phyloP scores from a whole-genome alignment of 257 asterid species.

The Sherardia arvensis region DNA sequence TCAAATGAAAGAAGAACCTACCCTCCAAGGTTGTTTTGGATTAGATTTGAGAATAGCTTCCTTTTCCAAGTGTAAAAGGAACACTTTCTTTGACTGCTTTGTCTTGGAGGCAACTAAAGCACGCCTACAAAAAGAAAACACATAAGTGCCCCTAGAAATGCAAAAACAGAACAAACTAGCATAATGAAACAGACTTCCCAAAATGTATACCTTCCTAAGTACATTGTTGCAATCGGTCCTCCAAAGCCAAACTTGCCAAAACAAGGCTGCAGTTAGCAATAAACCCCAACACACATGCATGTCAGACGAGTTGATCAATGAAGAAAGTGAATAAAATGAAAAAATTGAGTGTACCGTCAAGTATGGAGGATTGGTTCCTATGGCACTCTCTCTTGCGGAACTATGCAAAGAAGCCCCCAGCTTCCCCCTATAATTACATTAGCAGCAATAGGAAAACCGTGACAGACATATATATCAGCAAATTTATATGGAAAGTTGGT shows the following conservation, averaged over 20 bases:
- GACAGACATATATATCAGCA: neutral
- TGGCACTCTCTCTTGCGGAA: slow-evolving; percentile 30
- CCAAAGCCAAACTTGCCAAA: slow-evolving; percentile 88
- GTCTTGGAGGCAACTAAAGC: slow-evolving; percentile 63
- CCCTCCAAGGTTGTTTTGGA: slow-evolving; percentile 56
- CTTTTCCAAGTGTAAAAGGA: slow-evolving; percentile 44
- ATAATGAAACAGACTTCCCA: slow-evolving; percentile 6
- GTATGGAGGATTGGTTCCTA: slow-evolving; percentile 69
- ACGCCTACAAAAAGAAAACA: slow-evolving; percentile 28
- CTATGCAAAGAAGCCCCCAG: slow-evolving; percentile 72
- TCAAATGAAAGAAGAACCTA: slow-evolving; percentile 10
- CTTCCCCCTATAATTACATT: slow-evolving; percentile 52
- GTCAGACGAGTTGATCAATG: neutral
- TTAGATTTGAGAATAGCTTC: slow-evolving; percentile 47
- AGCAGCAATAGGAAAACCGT: slow-evolving; percentile 5
- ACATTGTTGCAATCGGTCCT: slow-evolving; percentile 71
- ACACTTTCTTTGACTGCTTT: slow-evolving; percentile 42
- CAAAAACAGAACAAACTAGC: neutral
- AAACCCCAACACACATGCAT: neutral
- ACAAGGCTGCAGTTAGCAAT: slow-evolving; percentile 50
- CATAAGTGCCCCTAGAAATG: neutral
- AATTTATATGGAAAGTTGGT: neutral
- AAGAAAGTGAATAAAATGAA: neutral
- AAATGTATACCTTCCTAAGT: slow-evolving; percentile 56
- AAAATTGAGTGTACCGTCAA: slow-evolving; percentile 56